Evolutionary conservation across 2,329 filamentous ascomycete species (phyloP).

Genomic region (Proliferodiscus dingleyae): DNA sequence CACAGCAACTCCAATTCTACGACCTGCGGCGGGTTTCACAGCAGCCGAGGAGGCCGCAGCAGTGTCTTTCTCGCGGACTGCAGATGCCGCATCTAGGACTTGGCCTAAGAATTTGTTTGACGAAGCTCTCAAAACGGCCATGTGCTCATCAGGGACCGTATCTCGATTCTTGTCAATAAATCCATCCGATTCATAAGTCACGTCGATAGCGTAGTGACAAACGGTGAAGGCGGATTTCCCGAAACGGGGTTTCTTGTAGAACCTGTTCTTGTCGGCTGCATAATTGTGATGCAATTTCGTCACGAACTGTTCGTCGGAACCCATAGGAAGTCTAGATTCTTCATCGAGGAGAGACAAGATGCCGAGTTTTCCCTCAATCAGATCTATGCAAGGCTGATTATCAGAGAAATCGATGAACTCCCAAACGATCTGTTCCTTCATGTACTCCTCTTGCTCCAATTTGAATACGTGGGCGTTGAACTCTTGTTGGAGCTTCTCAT

Average conservation of each 20-base stretch:
- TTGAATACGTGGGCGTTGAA: slow-evolving; percentile 99
- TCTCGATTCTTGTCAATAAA: slow-evolving; percentile 99
- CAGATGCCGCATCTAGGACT: slow-evolving; percentile 78
- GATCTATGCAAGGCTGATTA: slow-evolving; percentile 97
- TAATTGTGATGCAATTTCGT: slow-evolving; percentile 96
- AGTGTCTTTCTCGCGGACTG: slow-evolving; percentile 84
- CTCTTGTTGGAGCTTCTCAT: slow-evolving; percentile 97
- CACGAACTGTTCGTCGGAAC: slow-evolving; percentile 93
- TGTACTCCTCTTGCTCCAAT: slow-evolving; percentile 95
- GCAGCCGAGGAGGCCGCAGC: slow-evolving; percentile 60
- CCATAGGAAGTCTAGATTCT: slow-evolving; percentile 94
- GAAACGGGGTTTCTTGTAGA: slow-evolving; percentile 98
- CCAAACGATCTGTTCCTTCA: slow-evolving; percentile 96
- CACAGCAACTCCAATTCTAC: slow-evolving; percentile 85
- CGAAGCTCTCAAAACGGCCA: slow-evolving; percentile 83
- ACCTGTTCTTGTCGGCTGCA: slow-evolving; percentile 82
- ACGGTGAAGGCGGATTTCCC: slow-evolving; percentile 97
- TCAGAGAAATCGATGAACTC: slow-evolving; percentile 99
- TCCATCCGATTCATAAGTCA: slow-evolving; percentile 97
- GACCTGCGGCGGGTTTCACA: slow-evolving; percentile 75
- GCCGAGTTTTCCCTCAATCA: slow-evolving; percentile 95
- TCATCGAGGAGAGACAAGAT: slow-evolving; percentile 90
- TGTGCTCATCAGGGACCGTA: slow-evolving; percentile 96
- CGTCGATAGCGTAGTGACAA: slow-evolving; percentile 95
- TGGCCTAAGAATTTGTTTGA: slow-evolving; percentile 79